phyloP scores from a whole-genome alignment of 352 stramenopile species.

The Phytophthora colocasiae region DNA sequence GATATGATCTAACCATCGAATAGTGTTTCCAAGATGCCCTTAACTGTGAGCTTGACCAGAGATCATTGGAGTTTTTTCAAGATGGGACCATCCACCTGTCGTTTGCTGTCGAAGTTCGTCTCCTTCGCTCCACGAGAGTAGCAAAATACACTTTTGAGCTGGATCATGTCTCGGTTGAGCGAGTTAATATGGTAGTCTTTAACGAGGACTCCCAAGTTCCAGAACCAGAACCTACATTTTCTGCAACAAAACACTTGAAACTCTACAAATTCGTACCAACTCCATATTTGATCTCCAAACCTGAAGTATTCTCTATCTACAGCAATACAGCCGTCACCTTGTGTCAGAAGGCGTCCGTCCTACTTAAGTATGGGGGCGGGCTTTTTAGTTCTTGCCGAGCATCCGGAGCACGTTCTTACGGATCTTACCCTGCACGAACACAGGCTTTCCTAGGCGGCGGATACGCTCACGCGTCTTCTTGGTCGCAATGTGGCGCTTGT shows the following conservation, averaged over 20 bases:
- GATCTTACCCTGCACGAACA: conserved; percentile 78
- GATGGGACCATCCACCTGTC: background rate
- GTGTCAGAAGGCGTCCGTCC: conserved; percentile 1
- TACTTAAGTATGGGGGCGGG: background rate
- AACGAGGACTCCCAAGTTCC: too few species aligned
- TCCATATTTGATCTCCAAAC: conserved; percentile 19
- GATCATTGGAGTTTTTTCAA: background rate
- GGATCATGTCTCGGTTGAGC: too few species aligned
- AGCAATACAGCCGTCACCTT: conserved; percentile 3
- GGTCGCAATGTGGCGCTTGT: conserved; percentile 87
- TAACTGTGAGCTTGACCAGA: conserved; percentile 10
- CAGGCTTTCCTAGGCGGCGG: conserved; percentile 72
- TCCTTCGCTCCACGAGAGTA: background rate
- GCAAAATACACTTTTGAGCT: too few species aligned
- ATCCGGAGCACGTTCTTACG: conserved; percentile 86
- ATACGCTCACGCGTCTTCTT: conserved; percentile 88
- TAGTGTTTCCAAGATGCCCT: conserved; percentile 10
- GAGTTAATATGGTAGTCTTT: too few species aligned
- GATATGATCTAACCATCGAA: too few species aligned
- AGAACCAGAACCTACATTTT: too few species aligned
- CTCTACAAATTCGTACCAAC: conserved; percentile 10
- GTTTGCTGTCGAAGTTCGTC: conserved; percentile 10
- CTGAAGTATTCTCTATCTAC: conserved; percentile 23
- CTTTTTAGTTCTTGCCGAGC: conserved; percentile 51
- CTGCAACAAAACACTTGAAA: background rate